Evolutionary conservation across 2,329 filamentous ascomycete species (phyloP), one percentile per base, ranked within the genome.

Genomic region (Aspergillus sp.): DNA sequence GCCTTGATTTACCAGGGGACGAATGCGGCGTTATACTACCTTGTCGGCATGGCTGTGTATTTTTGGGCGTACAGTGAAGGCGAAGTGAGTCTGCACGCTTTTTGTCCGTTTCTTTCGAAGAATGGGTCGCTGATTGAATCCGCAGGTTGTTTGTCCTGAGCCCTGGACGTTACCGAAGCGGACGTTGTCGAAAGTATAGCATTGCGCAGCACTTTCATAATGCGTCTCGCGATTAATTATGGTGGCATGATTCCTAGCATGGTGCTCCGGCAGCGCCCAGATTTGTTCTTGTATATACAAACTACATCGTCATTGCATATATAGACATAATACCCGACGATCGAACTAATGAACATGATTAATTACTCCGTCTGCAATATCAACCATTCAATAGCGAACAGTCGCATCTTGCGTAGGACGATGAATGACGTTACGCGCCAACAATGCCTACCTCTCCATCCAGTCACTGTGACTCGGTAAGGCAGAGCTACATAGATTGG

Each of bases 11-110:
- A 99, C 76, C 95, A 98, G 77, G 91, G 88, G 61, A 97, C 93
- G 30, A 96, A 99, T 75, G 85, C 94, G 3, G 95, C 92, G 4
- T 80, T 98, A 56, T 99, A 98, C 80, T 97, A 98, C 76, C 76
- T 96, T 28, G 86, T 97, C 64, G 94, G 90, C 22, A 89, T 96
- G 80, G 83, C 82, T 7, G 89, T 95, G 15, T 99, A 98, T 78
- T 97, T 98, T 72, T 97, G 93, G 93, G 95, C 92, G 1, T 98
- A 96, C 72, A 95, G 90, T 72, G 94, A 99, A 79, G 95, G 95
- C 79, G 95, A 99, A 89, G 93, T 97, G 79, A 74, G 90, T 82
- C 43, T 22, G 3, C 28, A 51, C 63, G 38, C 15, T 43, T 3
- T 38, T 15, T 43, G 19, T 22, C 3, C 3, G 25, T 52, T 34